These are phyloP conservation scores for Cercophora newfieldiana DNA, from an alignment of 495 filamentous ascomycete species.

Conservation along the genomic window DNA sequence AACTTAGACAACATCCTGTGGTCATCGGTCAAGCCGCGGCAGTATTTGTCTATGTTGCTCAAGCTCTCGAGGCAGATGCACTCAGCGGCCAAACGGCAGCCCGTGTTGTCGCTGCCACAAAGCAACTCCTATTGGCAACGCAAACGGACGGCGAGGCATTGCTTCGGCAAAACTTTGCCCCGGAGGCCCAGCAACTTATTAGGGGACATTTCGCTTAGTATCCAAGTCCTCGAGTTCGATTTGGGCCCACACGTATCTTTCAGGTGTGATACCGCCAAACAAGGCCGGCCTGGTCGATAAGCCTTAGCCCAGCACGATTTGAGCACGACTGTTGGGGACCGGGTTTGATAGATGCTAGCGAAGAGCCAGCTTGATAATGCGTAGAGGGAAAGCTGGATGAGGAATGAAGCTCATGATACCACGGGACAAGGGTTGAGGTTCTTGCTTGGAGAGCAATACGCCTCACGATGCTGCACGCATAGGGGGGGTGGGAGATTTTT, in stretches of 20 bases:
- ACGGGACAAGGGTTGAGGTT: neutral
- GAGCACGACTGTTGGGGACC: neutral
- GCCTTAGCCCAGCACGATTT: no score
- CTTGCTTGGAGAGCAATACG: neutral
- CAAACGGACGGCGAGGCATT: conserved; percentile 69
- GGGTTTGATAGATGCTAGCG: neutral
- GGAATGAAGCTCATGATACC: conserved; percentile 5
- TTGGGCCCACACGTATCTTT: neutral
- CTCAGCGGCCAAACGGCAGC: conserved; percentile 77
- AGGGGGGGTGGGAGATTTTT: neutral
- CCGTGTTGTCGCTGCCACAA: conserved; percentile 71
- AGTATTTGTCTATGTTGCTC: conserved; percentile 77
- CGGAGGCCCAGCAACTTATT: conserved; percentile 75
- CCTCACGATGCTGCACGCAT: neutral
- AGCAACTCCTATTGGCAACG: conserved; percentile 67
- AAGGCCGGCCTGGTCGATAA: no score
- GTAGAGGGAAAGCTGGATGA: neutral
- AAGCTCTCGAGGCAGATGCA: conserved; percentile 87
- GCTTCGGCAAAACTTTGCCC: conserved; percentile 62
- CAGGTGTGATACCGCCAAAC: neutral
- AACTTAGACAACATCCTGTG: conserved; percentile 76
- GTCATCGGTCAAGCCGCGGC: conserved; percentile 72
- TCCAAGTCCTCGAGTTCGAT: neutral
- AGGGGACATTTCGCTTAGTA: conserved; percentile 65
- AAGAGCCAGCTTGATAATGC: neutral